Conservation (phyloP, 768 basidiomycete species). For the Xerocomus spinulosus region DNA sequence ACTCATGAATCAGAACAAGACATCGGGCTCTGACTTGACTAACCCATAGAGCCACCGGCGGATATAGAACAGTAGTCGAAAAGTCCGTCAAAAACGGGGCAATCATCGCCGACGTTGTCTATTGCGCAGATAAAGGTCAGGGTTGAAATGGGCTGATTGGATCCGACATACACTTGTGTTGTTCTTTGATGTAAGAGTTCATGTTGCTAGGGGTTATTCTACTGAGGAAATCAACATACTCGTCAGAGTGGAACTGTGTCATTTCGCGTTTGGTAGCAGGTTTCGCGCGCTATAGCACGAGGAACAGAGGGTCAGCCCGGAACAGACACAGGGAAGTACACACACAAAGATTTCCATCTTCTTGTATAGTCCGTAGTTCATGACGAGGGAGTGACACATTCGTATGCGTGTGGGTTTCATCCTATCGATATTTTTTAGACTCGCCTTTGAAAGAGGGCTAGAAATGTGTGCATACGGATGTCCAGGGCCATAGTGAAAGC, state of each 20-base stretch:
- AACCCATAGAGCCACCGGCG: slow-evolving; percentile 99
- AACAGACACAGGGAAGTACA: slow-evolving; percentile 11
- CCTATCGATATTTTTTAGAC: no score
- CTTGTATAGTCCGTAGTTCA: slow-evolving; percentile 99
- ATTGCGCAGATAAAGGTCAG: neutral
- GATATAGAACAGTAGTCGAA: slow-evolving; percentile 99
- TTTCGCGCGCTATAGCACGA: slow-evolving; percentile 76
- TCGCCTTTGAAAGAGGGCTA: no score
- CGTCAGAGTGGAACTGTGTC: slow-evolving; percentile 99
- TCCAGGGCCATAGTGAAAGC: slow-evolving; percentile 98
- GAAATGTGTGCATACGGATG: slow-evolving; percentile 63
- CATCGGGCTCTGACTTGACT: slow-evolving; percentile 21
- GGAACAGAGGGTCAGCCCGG: neutral
- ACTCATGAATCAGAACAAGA: slow-evolving; percentile 4
- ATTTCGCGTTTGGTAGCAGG: slow-evolving; percentile 99
- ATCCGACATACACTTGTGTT: slow-evolving; percentile 78
- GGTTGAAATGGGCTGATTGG: neutral
- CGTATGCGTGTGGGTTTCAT: slow-evolving; percentile 99
- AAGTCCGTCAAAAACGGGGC: slow-evolving; percentile 96
- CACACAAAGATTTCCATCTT: slow-evolving; percentile 99
- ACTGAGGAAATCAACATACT: slow-evolving; percentile 96
- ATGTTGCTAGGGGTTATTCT: slow-evolving; percentile 94
- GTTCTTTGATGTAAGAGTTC: slow-evolving; percentile 89
- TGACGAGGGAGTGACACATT: slow-evolving; percentile 99
- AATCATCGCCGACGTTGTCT: slow-evolving; percentile 99